These are phyloP conservation scores for Cruciata laevipes DNA, from an alignment of 257 asterid genomes.

Conservation along the genomic window DNA sequence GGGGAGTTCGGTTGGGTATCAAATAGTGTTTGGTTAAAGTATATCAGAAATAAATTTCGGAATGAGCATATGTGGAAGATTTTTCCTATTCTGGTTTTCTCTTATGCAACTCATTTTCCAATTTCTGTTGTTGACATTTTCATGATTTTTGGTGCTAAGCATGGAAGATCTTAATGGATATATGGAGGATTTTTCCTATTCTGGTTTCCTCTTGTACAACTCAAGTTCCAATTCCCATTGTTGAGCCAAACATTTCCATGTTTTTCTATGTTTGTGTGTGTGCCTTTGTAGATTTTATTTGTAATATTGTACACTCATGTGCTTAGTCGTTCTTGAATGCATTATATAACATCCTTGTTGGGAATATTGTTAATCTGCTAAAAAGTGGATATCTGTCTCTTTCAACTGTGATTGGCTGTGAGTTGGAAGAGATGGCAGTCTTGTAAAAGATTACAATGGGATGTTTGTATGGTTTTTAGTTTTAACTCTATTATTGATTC, in stretches of 20 bases:
- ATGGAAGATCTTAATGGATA: no score
- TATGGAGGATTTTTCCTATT: no score
- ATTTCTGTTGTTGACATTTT: neutral
- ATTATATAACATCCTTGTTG: neutral
- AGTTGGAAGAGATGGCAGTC: neutral
- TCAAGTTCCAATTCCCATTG: no score
- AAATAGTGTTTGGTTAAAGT: neutral
- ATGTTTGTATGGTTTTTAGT: neutral
- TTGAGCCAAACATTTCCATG: no score
- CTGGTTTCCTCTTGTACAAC: no score
- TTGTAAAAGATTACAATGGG: neutral
- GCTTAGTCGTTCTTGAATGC: neutral
- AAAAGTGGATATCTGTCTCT: neutral
- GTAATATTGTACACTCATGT: neutral
- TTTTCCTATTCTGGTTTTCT: neutral
- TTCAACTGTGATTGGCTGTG: neutral
- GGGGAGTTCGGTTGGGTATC: no score
- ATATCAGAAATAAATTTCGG: neutral
- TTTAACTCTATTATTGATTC: neutral
- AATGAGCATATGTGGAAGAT: neutral
- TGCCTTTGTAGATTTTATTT: neutral
- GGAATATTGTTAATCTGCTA: neutral
- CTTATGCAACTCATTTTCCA: neutral
- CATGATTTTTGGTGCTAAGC: neutral
- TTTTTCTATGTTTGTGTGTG: no score